A percentile compares a stretch with the other conserved stretches of the same genome.
These are phyloP conservation scores for Ceratorhiza oryzae-sativae DNA, from an alignment of 1,284 basidiomycete genomes.

Conservation along the genomic window DNA sequence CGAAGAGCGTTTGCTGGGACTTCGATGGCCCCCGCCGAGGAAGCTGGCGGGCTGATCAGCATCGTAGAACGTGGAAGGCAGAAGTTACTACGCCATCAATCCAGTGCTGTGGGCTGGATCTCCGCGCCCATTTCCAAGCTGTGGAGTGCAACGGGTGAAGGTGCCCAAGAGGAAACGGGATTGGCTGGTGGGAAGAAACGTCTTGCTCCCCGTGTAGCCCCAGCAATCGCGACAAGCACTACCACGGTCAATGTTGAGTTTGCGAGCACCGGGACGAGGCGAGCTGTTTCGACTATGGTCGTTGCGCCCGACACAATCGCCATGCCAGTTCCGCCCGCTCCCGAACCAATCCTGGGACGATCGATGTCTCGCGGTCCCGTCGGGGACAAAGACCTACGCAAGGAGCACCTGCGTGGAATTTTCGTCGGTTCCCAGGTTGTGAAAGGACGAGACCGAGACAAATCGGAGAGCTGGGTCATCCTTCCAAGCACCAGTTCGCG, in stretches of 20 bases:
- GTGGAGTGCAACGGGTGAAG: conserved; percentile 54
- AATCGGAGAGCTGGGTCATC: conserved; percentile 29
- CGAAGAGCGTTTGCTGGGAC: conserved; percentile 66
- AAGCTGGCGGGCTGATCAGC: conserved; percentile 60
- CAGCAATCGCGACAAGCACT: conserved; percentile 82
- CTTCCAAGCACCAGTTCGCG: conserved; percentile 32
- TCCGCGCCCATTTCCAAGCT: conserved; percentile 84
- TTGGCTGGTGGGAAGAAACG: conserved; percentile 44
- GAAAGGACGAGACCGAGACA: conserved; percentile 37
- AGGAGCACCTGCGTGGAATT: conserved; percentile 36
- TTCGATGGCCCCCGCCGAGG: conserved; percentile 47
- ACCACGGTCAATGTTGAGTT: conserved; percentile 95
- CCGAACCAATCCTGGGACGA: background rate
- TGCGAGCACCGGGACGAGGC: conserved; percentile 74
- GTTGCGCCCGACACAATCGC: conserved; percentile 33
- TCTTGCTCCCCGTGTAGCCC: conserved; percentile 73
- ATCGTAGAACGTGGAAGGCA: conserved; percentile 49
- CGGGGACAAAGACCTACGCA: conserved; percentile 16
- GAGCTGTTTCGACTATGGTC: conserved; percentile 68
- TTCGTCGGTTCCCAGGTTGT: conserved; percentile 34
- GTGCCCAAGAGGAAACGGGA: conserved; percentile 46
- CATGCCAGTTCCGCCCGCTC: background rate
- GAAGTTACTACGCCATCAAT: conserved; percentile 46
- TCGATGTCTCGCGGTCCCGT: conserved; percentile 8
- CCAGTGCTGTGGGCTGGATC: conserved; percentile 63